These are phyloP conservation scores for Eudorina sp. DNA, from an alignment of 139 green algal species.

Conservation along the genomic window DNA sequence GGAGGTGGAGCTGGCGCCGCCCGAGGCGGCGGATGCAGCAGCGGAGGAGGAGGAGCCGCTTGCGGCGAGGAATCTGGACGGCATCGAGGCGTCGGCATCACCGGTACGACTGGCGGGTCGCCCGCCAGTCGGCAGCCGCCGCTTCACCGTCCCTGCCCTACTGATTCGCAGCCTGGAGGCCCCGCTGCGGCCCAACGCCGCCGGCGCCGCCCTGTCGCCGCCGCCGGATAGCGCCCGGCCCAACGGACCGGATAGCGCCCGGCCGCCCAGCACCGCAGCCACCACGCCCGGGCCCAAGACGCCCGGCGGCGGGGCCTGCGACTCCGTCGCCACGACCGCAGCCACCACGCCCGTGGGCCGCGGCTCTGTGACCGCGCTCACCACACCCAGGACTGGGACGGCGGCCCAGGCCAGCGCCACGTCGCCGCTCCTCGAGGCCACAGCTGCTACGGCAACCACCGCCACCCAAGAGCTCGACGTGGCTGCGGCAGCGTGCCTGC, in stretches of 20 bases:
- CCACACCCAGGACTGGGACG: background rate
- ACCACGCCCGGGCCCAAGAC: constrained; percentile 1
- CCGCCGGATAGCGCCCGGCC: background rate
- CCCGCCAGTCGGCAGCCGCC: background rate
- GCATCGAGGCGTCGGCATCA: no score
- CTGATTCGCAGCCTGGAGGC: background rate
- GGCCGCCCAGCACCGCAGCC: constrained; percentile 12
- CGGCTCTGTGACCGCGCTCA: background rate
- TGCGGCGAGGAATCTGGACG: no score
- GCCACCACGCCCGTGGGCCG: constrained; percentile 4
- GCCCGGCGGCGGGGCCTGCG: background rate
- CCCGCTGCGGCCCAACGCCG: background rate
- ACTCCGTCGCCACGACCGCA: background rate
- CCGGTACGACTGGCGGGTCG: no score
- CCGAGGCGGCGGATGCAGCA: no score
- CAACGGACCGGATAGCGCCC: background rate
- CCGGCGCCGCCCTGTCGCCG: constrained; percentile 2
- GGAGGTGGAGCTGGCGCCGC: no score
- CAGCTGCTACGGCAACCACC: background rate
- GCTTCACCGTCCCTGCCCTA: background rate
- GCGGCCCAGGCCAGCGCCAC: background rate
- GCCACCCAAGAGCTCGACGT: background rate
- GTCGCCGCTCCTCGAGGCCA: background rate
- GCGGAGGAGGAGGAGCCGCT: no score
- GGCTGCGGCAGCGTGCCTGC: background rate